A percentile compares a stretch with the other conserved stretches of the same genome.
Conservation (phyloP, 148 eudicot species). For the Silene latifolia region DNA sequence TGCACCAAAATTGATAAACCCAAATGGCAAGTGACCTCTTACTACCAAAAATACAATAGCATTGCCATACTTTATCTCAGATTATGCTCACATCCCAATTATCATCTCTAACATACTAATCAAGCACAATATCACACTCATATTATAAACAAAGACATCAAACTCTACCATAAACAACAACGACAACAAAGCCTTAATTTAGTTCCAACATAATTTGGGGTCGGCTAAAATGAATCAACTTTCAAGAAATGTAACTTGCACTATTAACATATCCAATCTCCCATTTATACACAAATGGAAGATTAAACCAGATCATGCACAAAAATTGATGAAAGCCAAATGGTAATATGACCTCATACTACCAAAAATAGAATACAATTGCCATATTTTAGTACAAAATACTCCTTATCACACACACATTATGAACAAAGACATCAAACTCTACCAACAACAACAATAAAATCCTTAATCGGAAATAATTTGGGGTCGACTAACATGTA, state of each 20-base stretch:
- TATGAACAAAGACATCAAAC: slow-evolving; percentile 13
- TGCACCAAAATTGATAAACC: slow-evolving; percentile 15
- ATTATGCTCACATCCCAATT: neutral
- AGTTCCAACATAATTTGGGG: neutral
- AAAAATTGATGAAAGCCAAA: slow-evolving; percentile 17
- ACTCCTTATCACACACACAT: slow-evolving; percentile 4
- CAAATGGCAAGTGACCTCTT: neutral
- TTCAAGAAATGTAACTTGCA: neutral
- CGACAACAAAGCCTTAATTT: no score
- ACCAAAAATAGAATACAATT: neutral
- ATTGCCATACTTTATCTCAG: neutral
- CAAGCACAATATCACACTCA: slow-evolving; percentile 4
- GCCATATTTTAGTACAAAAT: neutral
- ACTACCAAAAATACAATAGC: neutral
- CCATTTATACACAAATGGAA: slow-evolving; percentile 1
- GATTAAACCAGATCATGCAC: neutral
- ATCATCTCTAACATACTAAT: neutral
- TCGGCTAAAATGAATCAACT: neutral
- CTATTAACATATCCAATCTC: slow-evolving; percentile 2
- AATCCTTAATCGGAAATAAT: neutral
- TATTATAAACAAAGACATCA: slow-evolving; percentile 16
- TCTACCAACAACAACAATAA: neutral
- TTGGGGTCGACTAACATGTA: neutral
- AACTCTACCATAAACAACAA: neutral
- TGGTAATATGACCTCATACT: neutral